phyloP scores from a whole-genome alignment of 176 grass and related monocot genomes.

The Pontederia crassipes region DNA sequence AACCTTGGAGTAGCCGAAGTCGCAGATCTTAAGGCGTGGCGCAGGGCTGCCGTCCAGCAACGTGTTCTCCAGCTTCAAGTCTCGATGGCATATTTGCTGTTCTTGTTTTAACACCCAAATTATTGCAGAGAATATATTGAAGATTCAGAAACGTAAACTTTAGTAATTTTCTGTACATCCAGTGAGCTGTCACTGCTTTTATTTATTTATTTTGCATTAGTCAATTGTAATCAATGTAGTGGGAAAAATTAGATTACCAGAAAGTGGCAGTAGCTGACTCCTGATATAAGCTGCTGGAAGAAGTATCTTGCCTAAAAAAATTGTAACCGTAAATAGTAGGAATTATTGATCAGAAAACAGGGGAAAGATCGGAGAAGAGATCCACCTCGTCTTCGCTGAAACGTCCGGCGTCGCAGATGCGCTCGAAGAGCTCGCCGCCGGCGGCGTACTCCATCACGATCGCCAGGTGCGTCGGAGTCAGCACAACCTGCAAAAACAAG shows the following conservation, averaged over 20 bases:
- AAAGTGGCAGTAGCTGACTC: constrained; percentile 76
- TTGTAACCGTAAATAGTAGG: background rate
- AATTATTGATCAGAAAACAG: background rate
- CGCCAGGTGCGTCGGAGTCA: constrained; percentile 71
- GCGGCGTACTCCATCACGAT: constrained; percentile 96
- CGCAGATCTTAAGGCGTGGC: constrained; percentile 79
- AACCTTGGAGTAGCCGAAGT: constrained; percentile 83
- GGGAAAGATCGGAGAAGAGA: background rate
- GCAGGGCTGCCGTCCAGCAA: constrained; percentile 84
- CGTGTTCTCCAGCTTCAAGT: constrained; percentile 92
- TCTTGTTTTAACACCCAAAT: background rate
- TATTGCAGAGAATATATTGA: background rate
- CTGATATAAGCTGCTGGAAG: constrained; percentile 93
- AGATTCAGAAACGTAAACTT: too few relatives aligned
- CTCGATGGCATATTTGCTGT: constrained; percentile 76
- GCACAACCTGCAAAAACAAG: constrained; percentile 33
- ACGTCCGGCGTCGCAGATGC: constrained; percentile 71
- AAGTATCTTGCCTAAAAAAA: constrained; percentile 38
- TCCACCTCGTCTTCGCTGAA: constrained; percentile 80
- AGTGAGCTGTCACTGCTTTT: background rate
- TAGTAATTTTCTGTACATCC: background rate
- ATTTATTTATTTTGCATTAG: background rate
- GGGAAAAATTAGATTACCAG: constrained; percentile 23
- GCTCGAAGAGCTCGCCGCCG: constrained; percentile 91
- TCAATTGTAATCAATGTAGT: background rate